Evolutionary conservation across 1,139 yeast species (phyloP).

Genomic region (Debaryomyces sp.): DNA sequence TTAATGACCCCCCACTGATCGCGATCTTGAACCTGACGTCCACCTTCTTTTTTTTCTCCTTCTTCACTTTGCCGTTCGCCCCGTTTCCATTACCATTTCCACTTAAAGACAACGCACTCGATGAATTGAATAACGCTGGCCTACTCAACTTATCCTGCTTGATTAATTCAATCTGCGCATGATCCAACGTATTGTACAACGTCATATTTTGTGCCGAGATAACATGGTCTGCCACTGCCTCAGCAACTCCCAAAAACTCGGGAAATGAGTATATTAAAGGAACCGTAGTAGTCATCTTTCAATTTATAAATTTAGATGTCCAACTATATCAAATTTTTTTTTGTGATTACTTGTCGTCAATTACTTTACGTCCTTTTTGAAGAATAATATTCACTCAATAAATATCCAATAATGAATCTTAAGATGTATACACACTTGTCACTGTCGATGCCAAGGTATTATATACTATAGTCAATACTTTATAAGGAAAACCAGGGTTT

Average conservation of each 20-base stretch:
- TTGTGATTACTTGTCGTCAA: neutral
- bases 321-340: neutral
- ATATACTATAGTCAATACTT: neutral
- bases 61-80: constrained; percentile 9
- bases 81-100: constrained; percentile 8
- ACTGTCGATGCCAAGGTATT: neutral
- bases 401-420: neutral
- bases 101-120: constrained; percentile 15
- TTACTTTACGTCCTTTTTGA: neutral
- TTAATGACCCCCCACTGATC: constrained; percentile 88
- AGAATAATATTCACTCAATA: neutral
- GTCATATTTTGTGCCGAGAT: constrained; percentile 78
- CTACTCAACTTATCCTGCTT: constrained; percentile 20
- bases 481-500: neutral
- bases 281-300: constrained; percentile 81
- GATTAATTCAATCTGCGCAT: constrained; percentile 32
- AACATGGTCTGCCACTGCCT: constrained; percentile 90
- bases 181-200: constrained; percentile 53
- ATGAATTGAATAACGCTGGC: constrained; percentile 12
- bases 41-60: constrained; percentile 47
- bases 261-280: constrained; percentile 92
- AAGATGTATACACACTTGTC: neutral
- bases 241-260: constrained; percentile 87
- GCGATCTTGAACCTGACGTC: constrained; percentile 85
- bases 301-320: neutral